These are phyloP conservation scores for Spencermartinsiella ligniputridi DNA, from an alignment of 1,139 yeast genomes.

Conservation along the genomic window DNA sequence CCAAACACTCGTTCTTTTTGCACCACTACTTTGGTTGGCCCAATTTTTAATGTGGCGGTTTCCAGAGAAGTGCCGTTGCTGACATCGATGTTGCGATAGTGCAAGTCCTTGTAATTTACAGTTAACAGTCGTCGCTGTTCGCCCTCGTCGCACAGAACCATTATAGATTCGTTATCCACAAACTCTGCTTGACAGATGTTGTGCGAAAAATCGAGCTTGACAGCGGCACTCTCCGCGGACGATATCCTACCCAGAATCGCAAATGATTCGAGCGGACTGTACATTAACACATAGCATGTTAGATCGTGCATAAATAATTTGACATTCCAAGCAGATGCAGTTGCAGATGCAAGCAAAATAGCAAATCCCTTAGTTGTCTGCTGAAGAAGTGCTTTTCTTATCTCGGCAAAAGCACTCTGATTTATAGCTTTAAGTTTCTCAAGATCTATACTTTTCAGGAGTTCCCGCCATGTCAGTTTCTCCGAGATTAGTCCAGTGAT, in stretches of 20 bases:
- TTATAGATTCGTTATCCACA: constrained; percentile 17
- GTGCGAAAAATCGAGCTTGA: background rate
- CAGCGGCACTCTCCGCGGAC: background rate
- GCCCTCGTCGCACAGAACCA: constrained; percentile 10
- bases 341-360: background rate
- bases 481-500: constrained; percentile 16
- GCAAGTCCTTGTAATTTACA: constrained; percentile 6
- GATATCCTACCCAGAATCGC: background rate
- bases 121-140: constrained; percentile 6
- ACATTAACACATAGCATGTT: constrained; percentile 8
- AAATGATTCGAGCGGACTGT: background rate
- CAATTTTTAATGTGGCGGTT: constrained; percentile 1
- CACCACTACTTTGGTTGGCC: background rate
- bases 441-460: background rate
- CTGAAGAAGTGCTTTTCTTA: constrained; percentile 13
- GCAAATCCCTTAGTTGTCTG: constrained; percentile 7
- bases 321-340: background rate
- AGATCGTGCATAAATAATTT: background rate
- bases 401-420: constrained; percentile 12
- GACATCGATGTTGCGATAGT: constrained; percentile 1
- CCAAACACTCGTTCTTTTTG: constrained; percentile 7
- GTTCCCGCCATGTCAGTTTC: background rate
- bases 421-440: constrained; percentile 6
- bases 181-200: constrained; percentile 17
- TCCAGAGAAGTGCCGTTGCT: background rate